Evolutionary conservation across 2,329 filamentous ascomycete genomes (phyloP), one percentile per base, ranked within the genome.

Genomic region (Pyrenophora graminea): DNA sequence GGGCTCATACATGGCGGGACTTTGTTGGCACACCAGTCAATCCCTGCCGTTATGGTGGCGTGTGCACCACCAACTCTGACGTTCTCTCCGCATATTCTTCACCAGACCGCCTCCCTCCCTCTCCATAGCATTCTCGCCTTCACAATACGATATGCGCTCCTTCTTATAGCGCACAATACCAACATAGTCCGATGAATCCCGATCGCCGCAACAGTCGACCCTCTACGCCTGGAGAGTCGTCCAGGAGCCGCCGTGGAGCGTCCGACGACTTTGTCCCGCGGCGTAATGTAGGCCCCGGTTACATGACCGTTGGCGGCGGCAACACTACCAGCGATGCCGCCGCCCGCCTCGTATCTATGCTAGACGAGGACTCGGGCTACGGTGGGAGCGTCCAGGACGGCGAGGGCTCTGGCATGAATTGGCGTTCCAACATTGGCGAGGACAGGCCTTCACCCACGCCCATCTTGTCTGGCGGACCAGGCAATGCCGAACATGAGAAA

Each of bases 361-460:
- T 97, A 48, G 90, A 96, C 55, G 79, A 85, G 51, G 94, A 99
- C 71, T 97, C 93, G 15, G 94, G 93, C 6, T 97, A 97, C 68
- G 92, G 91, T 48, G 89, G 88, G 38, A 96, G 90, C 70, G 80
- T 88, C 42, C 79, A 83, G 25, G 75, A 78, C 45, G 86, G 85
- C 53, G 88, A 88, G 45, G 82, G 82, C 59, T 74, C 74, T 66
- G 68, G 72, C 46, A 73, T 76, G 34, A 74, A 74, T 43, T 86
- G 83, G 81, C 79, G 82, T 65, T 77, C 80, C 15, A 79, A 79
- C 51, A 72, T 84, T 58, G 76, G 81, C 62, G 77, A 81, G 61
- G 84, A 86, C 68, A 75, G 79, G 56, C 83, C 81, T 25, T 73
- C 75, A 33, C 81, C 82, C 66, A 82, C 82, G 23, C 77, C 82